Evolutionary conservation across 2,329 filamentous ascomycete species (phyloP).

Genomic region (Calonectria fujianensis): DNA sequence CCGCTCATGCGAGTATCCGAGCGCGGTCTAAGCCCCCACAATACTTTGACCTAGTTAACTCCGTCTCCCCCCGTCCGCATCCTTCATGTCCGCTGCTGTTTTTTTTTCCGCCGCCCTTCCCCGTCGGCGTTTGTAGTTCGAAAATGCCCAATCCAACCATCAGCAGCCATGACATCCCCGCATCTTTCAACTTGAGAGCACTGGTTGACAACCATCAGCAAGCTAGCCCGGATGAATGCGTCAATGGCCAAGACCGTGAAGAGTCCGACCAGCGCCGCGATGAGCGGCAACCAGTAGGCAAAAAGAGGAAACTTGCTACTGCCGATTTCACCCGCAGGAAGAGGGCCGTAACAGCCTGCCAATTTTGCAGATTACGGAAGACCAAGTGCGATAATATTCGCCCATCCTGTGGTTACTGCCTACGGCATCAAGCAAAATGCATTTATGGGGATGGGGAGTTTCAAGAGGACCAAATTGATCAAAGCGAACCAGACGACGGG

Average conservation of each 20-base stretch:
- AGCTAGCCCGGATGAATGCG: neutral
- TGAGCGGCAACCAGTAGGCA: neutral
- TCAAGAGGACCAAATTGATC: conserved; percentile 16
- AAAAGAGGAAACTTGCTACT: conserved; percentile 37
- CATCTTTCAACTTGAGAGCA: conserved; percentile 6
- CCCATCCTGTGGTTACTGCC: conserved; percentile 39
- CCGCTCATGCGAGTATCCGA: neutral
- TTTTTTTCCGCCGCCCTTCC: conserved; percentile 32
- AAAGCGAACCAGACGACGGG: conserved; percentile 16
- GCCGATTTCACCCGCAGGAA: conserved; percentile 43
- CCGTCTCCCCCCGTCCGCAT: conserved; percentile 36
- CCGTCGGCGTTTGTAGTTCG: neutral
- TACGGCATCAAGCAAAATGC: conserved; percentile 41
- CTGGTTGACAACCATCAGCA: conserved; percentile 10
- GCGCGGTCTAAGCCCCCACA: conserved; percentile 1
- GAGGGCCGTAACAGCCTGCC: conserved; percentile 40
- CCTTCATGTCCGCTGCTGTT: neutral
- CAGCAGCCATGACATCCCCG: conserved; percentile 7
- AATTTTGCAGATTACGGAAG: conserved; percentile 44
- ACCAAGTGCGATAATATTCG: conserved; percentile 45
- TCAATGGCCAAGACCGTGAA: neutral
- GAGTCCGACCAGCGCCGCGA: neutral
- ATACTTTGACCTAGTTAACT: conserved; percentile 1
- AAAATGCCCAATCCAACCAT: conserved; percentile 7
- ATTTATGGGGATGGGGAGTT: conserved; percentile 38